These are phyloP conservation scores for Fomitiporia mediterranea DNA, from an alignment of 1,284 basidiomycete species.

Conservation along the genomic window DNA sequence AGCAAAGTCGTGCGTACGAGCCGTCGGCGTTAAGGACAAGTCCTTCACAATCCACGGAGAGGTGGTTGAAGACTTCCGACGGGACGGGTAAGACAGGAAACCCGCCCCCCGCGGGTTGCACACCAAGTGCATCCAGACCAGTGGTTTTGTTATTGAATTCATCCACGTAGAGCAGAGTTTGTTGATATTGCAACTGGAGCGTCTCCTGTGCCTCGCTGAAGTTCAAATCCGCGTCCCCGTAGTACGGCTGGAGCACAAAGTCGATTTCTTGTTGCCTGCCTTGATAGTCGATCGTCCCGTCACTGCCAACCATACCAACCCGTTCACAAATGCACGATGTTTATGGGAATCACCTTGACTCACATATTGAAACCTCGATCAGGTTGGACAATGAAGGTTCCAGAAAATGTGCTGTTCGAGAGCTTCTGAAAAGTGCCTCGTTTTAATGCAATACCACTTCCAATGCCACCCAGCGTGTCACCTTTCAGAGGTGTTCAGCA, in stretches of 20 bases:
- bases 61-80: constrained; percentile 38
- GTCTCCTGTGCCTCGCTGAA: constrained; percentile 52
- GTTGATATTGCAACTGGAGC: constrained; percentile 46
- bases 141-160: constrained; percentile 46
- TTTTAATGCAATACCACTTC: constrained; percentile 34
- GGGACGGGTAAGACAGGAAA: constrained; percentile 45
- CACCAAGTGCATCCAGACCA: constrained; percentile 53
- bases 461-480: constrained; percentile 36
- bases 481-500: constrained; percentile 23
- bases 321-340: constrained; percentile 1
- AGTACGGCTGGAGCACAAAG: constrained; percentile 57
- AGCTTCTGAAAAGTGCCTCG: constrained; percentile 27
- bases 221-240: constrained; percentile 39
- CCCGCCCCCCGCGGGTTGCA: constrained; percentile 38
- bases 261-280: constrained; percentile 52
- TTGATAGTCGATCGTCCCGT: constrained; percentile 55
- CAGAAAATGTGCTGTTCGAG: constrained; percentile 35
- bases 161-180: constrained; percentile 55
- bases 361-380: constrained; percentile 45
- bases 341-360: constrained; percentile 10
- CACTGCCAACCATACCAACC: constrained; percentile 31
- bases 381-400: constrained; percentile 42
- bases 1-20: constrained; percentile 35
- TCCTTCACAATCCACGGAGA: constrained; percentile 60
- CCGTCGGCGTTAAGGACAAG: constrained; percentile 55